Evolutionary conservation across 164 flowering plant species (phyloP).

Genomic region (Pachysandra terminalis): DNA sequence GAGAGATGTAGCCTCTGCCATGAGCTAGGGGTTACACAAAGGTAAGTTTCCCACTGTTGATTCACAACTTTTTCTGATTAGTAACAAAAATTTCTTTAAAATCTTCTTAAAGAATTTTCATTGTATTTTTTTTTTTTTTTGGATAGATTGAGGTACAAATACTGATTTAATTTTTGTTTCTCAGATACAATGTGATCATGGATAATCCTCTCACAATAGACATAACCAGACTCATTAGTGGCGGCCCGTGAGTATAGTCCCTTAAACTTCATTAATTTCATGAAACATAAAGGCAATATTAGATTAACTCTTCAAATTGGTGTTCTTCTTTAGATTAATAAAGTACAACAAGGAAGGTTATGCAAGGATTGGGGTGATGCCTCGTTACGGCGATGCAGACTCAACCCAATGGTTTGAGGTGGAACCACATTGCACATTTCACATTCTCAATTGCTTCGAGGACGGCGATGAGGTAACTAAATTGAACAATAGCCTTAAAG

Average conservation of each 20-base stretch:
- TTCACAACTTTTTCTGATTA: no score
- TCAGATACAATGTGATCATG: slow-evolving; percentile 61
- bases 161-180: neutral
- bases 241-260: slow-evolving; percentile 51
- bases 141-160: neutral
- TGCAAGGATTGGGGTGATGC: slow-evolving; percentile 67
- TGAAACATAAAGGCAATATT: no score
- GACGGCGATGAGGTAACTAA: slow-evolving; percentile 52
- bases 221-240: slow-evolving; percentile 37
- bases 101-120: no score
- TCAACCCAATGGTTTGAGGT: slow-evolving; percentile 60
- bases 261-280: neutral
- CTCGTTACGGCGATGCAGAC: slow-evolving; percentile 55
- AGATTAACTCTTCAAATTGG: neutral
- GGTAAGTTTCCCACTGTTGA: slow-evolving; percentile 24
- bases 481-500: neutral
- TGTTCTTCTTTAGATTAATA: slow-evolving; percentile 33
- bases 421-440: slow-evolving; percentile 44
- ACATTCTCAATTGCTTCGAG: slow-evolving; percentile 57
- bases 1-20: slow-evolving; percentile 44
- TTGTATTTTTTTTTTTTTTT: neutral
- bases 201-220: slow-evolving; percentile 52
- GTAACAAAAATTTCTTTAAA: neutral
- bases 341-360: slow-evolving; percentile 40
- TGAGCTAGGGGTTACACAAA: slow-evolving; percentile 59